Conservation (phyloP, 139 green algal species). For the Raphidocelis subcapitata region DNA sequence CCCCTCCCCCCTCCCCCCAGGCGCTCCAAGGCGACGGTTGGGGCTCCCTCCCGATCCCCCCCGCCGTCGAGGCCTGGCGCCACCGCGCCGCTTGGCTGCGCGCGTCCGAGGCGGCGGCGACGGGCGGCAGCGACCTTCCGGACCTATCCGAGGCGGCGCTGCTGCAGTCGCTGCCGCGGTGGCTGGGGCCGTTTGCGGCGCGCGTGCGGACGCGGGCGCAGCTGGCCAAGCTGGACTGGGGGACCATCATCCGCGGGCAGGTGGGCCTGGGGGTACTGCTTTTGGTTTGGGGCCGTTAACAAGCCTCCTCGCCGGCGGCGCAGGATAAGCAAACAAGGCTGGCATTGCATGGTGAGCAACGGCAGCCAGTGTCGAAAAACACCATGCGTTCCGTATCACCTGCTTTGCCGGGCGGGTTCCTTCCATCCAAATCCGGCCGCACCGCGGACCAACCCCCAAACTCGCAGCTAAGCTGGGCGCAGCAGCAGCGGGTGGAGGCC, state of each 20-base stretch:
- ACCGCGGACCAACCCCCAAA: too few species aligned
- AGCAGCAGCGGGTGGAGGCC: slow-evolving; percentile 33
- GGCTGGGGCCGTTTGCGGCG: slow-evolving; percentile 43
- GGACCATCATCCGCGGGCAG: slow-evolving; percentile 25
- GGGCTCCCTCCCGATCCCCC: slow-evolving; percentile 3
- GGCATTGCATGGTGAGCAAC: too few species aligned
- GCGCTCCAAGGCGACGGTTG: slow-evolving; percentile 4
- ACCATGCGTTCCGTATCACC: too few species aligned
- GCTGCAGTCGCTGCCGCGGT: slow-evolving; percentile 16
- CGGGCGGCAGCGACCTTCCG: slow-evolving; percentile 31
- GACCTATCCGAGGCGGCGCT: slow-evolving; percentile 50
- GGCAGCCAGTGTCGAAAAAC: too few species aligned
- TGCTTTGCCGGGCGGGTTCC: too few species aligned
- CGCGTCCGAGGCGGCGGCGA: slow-evolving; percentile 7
- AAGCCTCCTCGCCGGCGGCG: too few species aligned
- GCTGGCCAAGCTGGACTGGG: slow-evolving; percentile 27
- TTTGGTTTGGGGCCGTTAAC: too few species aligned
- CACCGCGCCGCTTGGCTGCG: slow-evolving; percentile 46
- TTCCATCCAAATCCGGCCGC: too few species aligned
- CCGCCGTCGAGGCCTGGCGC: slow-evolving; percentile 41
- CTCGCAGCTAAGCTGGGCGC: slow-evolving; percentile 30
- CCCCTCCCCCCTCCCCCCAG: not conserved
- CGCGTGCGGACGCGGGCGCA: slow-evolving; percentile 33
- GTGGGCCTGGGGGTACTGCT: not conserved
- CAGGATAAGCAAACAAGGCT: too few species aligned